Conservation (phyloP, 108 stramenopile species). For the Skeletonema grethae region DNA sequence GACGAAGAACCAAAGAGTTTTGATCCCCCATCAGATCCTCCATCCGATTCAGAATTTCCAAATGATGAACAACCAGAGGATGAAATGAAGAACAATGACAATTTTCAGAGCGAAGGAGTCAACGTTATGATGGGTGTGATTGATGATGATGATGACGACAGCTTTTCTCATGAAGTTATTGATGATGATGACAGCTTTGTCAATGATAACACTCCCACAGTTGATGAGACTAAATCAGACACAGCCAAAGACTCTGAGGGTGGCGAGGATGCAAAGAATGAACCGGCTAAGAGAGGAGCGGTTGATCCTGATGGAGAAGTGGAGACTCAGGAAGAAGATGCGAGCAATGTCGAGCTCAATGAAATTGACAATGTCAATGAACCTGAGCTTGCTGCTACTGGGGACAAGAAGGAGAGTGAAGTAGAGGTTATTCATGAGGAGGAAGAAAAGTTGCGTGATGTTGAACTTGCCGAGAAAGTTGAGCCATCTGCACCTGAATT, state of each 20-base stretch:
- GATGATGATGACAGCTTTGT: conserved; percentile 5
- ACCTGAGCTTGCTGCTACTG: background rate
- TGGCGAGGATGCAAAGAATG: background rate
- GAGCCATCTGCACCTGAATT: conserved; percentile 1
- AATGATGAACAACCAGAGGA: conserved; percentile 17
- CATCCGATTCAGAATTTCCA: conserved; percentile 17
- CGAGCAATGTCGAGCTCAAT: background rate
- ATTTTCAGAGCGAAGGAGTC: background rate
- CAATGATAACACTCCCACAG: background rate
- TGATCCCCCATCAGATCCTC: conserved; percentile 23
- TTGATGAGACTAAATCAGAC: background rate
- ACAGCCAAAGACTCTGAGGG: background rate
- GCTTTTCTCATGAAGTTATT: conserved; percentile 8
- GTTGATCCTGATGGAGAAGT: conserved; percentile 10
- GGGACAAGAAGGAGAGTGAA: background rate
- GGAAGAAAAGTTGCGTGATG: background rate
- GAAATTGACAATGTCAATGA: background rate
- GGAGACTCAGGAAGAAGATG: background rate
- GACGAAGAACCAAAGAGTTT: background rate
- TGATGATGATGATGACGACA: conserved; percentile 29
- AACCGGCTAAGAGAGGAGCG: background rate
- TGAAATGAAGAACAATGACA: background rate
- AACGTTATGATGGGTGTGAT: conserved; percentile 25
- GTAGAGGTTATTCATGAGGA: background rate
- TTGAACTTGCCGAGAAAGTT: conserved; percentile 2